Percentiles rank a stretch among this genome's conserved stretches.
phyloP scores from a whole-genome alignment of 352 stramenopile genomes.

The Phytophthora fragariaefolia region DNA sequence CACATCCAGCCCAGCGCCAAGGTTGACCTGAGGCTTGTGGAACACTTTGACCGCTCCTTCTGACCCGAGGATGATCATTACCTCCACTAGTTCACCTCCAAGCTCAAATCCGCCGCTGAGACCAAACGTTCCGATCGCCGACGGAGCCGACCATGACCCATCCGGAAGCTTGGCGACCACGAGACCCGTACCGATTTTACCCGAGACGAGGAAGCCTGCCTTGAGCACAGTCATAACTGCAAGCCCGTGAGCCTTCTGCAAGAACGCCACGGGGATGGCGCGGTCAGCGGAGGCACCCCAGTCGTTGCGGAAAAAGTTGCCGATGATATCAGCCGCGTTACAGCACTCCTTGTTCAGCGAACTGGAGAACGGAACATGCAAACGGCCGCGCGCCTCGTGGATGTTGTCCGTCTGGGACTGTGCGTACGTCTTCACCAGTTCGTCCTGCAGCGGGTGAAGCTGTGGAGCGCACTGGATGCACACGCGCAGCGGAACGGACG shows the following conservation, averaged over 20 bases:
- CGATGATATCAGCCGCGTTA: conserved; percentile 67
- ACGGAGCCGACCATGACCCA: conserved; percentile 91
- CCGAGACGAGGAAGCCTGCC: conserved; percentile 63
- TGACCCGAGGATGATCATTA: conserved; percentile 92
- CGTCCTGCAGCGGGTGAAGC: conserved; percentile 56
- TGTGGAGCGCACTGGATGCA: conserved; percentile 63
- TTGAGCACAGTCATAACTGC: conserved; percentile 64
- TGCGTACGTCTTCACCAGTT: conserved; percentile 50
- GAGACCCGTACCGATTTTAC: conserved; percentile 72
- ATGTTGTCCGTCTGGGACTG: conserved; percentile 48
- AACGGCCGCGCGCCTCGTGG: conserved; percentile 40
- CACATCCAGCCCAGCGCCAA: conserved; percentile 88
- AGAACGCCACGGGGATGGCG: conserved; percentile 52
- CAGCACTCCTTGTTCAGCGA: conserved; percentile 62
- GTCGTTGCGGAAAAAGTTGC: conserved; percentile 69
- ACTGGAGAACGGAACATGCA: conserved; percentile 54
- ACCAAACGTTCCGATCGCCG: conserved; percentile 89
- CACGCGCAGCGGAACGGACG: conserved; percentile 56
- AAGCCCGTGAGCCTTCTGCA: conserved; percentile 61
- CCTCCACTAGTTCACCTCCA: conserved; percentile 89
- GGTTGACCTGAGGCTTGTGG: conserved; percentile 81
- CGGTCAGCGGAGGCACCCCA: conserved; percentile 56
- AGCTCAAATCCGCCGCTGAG: conserved; percentile 86
- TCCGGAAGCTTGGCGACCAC: conserved; percentile 83
- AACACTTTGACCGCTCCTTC: conserved; percentile 89